phyloP scores from a whole-genome alignment of 1,139 yeast genomes.

The Sugiyamaella castrensis region DNA sequence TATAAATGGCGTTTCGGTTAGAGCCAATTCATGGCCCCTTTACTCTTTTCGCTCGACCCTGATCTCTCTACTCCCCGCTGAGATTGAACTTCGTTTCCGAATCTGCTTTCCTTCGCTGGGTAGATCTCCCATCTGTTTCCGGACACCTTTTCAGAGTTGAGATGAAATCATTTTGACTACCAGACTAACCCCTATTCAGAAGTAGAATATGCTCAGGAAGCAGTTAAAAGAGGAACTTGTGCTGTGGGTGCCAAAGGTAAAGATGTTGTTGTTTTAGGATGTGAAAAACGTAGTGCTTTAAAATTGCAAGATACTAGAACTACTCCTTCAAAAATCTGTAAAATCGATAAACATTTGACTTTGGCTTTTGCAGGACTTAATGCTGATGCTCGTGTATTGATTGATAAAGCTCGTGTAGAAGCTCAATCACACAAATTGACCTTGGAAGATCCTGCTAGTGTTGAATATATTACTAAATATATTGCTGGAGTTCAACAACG shows the following conservation, averaged over 20 bases:
- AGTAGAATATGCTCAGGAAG: conserved; percentile 97
- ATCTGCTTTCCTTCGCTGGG: too few relatives aligned
- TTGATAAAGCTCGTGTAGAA: conserved; percentile 93
- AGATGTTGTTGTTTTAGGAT: conserved; percentile 85
- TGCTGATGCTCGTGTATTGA: conserved; percentile 94
- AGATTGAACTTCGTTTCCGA: too few relatives aligned
- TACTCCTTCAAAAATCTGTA: conserved; percentile 91
- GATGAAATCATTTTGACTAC: too few relatives aligned
- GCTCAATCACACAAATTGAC: conserved; percentile 96
- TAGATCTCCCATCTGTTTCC: too few relatives aligned
- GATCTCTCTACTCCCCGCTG: too few relatives aligned
- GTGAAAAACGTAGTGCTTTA: conserved; percentile 93
- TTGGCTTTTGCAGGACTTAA: conserved; percentile 96
- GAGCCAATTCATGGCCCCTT: too few relatives aligned
- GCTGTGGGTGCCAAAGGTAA: conserved; percentile 96
- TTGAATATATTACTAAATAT: conserved; percentile 88
- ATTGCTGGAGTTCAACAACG: conserved; percentile 97
- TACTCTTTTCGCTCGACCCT: too few relatives aligned
- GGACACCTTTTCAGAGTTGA: too few relatives aligned
- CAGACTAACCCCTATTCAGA: conserved; percentile 40
- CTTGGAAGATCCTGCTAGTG: conserved; percentile 88
- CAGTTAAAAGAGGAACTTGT: conserved; percentile 97
- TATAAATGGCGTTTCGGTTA: too few relatives aligned
- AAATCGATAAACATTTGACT: conserved; percentile 84
- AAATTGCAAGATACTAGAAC: conserved; percentile 95